phyloP scores from a whole-genome alignment of 306 rosid species.

The Cicer judaicum region DNA sequence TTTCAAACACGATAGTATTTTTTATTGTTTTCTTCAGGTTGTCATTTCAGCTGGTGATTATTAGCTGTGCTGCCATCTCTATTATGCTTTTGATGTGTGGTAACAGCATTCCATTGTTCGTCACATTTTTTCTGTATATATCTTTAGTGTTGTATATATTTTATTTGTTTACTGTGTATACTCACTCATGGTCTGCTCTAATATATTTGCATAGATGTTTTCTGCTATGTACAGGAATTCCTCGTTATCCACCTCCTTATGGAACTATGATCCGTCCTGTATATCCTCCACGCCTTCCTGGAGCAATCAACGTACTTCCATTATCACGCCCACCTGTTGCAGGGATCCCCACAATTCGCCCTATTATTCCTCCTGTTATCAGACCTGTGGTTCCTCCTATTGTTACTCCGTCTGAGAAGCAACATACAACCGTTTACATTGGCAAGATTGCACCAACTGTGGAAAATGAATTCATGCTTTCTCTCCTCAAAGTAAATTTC shows the following conservation, averaged over 20 bases:
- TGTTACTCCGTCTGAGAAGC: conserved; percentile 81
- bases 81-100: conserved; percentile 87
- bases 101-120: conserved; percentile 66
- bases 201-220: conserved; percentile 71
- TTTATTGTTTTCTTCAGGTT: conserved; percentile 82
- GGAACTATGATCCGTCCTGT: conserved; percentile 76
- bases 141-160: conserved; percentile 46
- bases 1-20: conserved; percentile 65
- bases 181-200: conserved; percentile 55
- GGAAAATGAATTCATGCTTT: conserved; percentile 85
- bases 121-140: conserved; percentile 45
- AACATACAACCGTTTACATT: conserved; percentile 83
- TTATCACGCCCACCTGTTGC: conserved; percentile 81
- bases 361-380: conserved; percentile 70
- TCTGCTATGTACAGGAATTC: conserved; percentile 78
- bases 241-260: conserved; percentile 83
- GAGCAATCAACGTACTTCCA: conserved; percentile 74
- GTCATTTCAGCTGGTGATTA: conserved; percentile 90
- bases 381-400: conserved; percentile 78
- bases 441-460: conserved; percentile 93
- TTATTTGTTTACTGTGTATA: conserved; percentile 38
- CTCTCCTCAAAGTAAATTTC: conserved; percentile 77
- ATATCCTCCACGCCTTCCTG: conserved; percentile 80
- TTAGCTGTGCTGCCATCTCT: conserved; percentile 94
- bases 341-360: conserved; percentile 83